A percentile compares a stretch with the other conserved stretches of the same genome.
Conservation (phyloP, 805 yeast genomes). For the Tetrapisispora arboricola region DNA sequence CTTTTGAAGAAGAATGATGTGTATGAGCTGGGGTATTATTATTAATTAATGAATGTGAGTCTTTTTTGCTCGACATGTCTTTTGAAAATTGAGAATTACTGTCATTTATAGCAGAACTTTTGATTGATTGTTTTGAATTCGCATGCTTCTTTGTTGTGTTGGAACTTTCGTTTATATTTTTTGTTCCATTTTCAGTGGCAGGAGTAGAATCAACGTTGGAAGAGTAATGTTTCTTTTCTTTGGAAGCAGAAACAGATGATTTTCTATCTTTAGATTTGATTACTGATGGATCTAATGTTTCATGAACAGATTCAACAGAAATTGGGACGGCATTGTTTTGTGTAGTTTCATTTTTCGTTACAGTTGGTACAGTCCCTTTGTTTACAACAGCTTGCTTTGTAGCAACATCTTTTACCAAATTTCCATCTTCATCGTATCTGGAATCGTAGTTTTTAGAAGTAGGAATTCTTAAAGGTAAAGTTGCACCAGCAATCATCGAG, state of each 20-base stretch:
- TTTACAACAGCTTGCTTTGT: neutral
- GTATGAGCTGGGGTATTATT: slow-evolving; percentile 1
- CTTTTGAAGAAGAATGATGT: slow-evolving; percentile 2
- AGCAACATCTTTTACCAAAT: neutral
- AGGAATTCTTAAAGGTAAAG: slow-evolving; percentile 24
- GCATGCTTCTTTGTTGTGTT: neutral
- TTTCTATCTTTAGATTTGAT: neutral
- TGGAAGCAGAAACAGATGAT: neutral
- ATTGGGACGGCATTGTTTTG: slow-evolving; percentile 4
- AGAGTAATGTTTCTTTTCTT: too few relatives aligned
- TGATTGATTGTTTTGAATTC: neutral
- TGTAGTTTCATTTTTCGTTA: neutral
- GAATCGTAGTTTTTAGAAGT: slow-evolving; percentile 22
- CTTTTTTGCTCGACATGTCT: neutral
- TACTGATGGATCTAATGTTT: neutral
- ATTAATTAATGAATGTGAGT: neutral
- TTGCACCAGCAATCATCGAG: slow-evolving; percentile 23
- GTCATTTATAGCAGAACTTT: neutral
- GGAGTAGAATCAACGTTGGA: neutral
- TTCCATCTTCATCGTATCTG: slow-evolving; percentile 9
- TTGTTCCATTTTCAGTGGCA: neutral
- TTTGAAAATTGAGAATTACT: neutral
- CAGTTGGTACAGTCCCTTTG: neutral
- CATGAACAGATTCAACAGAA: neutral
- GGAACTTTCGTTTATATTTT: neutral